Evolutionary conservation across 495 filamentous ascomycete genomes (phyloP), one percentile per base, ranked within the genome.

Genomic region (Neurospora cerealis): DNA sequence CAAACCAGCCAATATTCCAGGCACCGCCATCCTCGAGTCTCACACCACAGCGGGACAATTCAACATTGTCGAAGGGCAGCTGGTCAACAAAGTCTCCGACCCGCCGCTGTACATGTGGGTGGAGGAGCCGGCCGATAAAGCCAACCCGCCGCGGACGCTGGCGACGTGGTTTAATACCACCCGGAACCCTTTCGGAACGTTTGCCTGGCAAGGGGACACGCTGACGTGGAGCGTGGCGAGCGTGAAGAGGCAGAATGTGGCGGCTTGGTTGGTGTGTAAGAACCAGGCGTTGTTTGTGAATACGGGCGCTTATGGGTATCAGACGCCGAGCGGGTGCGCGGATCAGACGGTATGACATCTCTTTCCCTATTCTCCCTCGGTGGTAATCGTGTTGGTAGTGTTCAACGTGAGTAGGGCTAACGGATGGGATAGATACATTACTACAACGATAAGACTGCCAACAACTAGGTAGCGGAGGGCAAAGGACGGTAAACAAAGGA

Each of bases 31-130:
- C 24, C 81, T 90, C 44, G 84, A 86, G 19, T 84, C 79, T 60
- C 80, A 86, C 80, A 84, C 81, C 19, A 88, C 87, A 4, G 89
- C 89, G 0, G 89, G 89, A 1, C 89, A 91, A 78, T 90, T 88
- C 83, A 83, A 87, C 72, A 83, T 90, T 72, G 82, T 84, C 11
- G 77, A 80, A 70, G 88, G 87, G 0, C 89, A 91, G 79, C 83
- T 90, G 13, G 86, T 89, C 11, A 84, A 89, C 77, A 83, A 87
- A 32, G 85, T 75, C 4, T 87, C 81, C 71, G 83, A 39, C 28
- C 77, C 79, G 48, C 77, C 79, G 74, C 79, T 84, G 24, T 86
- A 86, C 75, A 73, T 86, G 71, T 80, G 82, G 77, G 85, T 86
- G 4, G 80, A 88, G 79, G 80, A 84, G 75, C 82, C 89, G 2